Percentiles rank a stretch among this genome's conserved stretches.
phyloP scores from a whole-genome alignment of 176 grass and related monocot genomes.

The Cymbopogon citratus region DNA sequence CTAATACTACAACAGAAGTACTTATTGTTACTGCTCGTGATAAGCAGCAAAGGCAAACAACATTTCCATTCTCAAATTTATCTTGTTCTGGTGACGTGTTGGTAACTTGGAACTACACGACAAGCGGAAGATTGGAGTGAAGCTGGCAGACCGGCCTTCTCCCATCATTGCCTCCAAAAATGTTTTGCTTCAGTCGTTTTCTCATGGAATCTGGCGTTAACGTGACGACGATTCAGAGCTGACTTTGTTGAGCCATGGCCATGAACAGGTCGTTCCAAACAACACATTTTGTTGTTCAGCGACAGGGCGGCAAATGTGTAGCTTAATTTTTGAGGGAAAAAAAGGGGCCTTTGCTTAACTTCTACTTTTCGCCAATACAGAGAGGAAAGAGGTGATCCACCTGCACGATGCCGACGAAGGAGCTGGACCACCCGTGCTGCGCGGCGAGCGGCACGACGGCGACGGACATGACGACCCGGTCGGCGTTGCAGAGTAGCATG shows the following conservation, averaged over 20 bases:
- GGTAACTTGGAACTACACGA: neutral
- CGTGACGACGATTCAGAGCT: neutral
- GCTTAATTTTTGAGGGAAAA: slow-evolving; percentile 10
- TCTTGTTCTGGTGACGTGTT: neutral
- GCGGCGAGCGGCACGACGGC: slow-evolving; percentile 86
- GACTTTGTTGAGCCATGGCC: slow-evolving; percentile 6
- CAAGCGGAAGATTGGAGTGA: neutral
- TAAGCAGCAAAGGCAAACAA: too few relatives aligned
- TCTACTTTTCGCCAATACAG: neutral
- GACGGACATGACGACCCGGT: slow-evolving; percentile 98
- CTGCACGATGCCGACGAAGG: slow-evolving; percentile 89
- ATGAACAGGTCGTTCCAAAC: neutral
- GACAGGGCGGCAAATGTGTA: neutral
- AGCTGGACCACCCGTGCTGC: slow-evolving; percentile 78
- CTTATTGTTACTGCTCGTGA: neutral
- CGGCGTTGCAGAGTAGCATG: slow-evolving; percentile 92
- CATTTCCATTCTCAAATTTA: neutral
- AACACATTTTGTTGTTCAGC: neutral
- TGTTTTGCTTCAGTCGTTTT: neutral
- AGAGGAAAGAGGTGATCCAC: neutral
- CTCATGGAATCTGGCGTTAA: neutral
- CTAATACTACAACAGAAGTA: too few relatives aligned
- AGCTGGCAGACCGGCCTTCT: neutral
- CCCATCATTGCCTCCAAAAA: neutral
- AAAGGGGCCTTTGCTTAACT: neutral